phyloP scores from a whole-genome alignment of 805 yeast genomes.

The Starmerella vaccinii region DNA sequence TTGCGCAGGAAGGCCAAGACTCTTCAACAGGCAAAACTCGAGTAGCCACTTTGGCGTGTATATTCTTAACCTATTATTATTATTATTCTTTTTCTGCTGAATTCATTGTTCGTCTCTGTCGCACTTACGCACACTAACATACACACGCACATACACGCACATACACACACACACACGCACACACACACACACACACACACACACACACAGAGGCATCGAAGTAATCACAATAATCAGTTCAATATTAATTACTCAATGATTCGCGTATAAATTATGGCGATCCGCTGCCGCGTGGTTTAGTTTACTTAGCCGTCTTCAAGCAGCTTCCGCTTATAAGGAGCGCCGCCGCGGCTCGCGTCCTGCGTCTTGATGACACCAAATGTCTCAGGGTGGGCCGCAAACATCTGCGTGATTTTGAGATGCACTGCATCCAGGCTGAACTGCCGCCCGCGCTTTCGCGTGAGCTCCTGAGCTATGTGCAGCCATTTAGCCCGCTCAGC shows the following conservation, averaged over 20 bases:
- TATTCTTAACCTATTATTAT: background rate
- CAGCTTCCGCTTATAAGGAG: slow-evolving; percentile 18
- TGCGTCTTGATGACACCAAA: slow-evolving; percentile 41
- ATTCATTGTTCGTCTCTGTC: too few species aligned
- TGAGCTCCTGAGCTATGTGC: slow-evolving; percentile 51
- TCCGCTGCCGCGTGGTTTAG: too few species aligned
- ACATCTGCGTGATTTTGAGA: slow-evolving; percentile 43
- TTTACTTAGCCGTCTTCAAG: background rate
- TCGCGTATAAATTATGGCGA: too few species aligned
- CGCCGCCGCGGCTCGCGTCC: slow-evolving; percentile 22
- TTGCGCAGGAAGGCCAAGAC: slow-evolving; percentile 55
- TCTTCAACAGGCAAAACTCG: slow-evolving; percentile 20
- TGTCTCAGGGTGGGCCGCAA: slow-evolving; percentile 43
- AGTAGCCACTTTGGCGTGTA: background rate
- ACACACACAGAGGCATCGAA: too few species aligned
- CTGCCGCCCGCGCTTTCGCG: slow-evolving; percentile 40
- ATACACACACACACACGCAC: too few species aligned
- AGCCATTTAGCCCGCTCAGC: slow-evolving; percentile 65
- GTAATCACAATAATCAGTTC: too few species aligned
- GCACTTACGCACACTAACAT: too few species aligned
- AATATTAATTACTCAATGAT: too few species aligned
- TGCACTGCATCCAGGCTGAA: slow-evolving; percentile 48
- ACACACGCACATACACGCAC: too few species aligned
- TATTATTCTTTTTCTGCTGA: background rate
- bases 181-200: too few species aligned